Evolutionary conservation across 768 basidiomycete genomes (phyloP).

Genomic region (Leccinum olivaceopallidum): DNA sequence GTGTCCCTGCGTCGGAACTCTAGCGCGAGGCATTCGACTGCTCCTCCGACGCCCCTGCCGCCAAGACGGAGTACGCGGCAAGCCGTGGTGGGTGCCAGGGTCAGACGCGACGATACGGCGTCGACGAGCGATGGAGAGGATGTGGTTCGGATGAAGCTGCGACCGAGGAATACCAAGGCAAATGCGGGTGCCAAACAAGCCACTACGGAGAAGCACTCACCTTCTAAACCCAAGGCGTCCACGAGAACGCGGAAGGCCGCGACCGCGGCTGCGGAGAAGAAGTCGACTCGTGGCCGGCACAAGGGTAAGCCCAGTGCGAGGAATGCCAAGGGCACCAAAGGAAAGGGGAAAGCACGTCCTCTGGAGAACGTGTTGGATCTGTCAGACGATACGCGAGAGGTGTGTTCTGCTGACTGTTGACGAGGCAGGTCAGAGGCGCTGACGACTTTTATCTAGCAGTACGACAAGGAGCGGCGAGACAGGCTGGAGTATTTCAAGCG

Average conservation of each 20-base stretch:
- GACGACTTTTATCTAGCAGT: slow-evolving; percentile 31
- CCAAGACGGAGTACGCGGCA: slow-evolving; percentile 30
- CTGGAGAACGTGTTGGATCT: slow-evolving; percentile 28
- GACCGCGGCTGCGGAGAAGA: not conserved
- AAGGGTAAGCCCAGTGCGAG: slow-evolving; percentile 16
- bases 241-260: slow-evolving; percentile 10
- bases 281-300: slow-evolving; percentile 23
- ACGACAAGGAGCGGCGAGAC: slow-evolving; percentile 48
- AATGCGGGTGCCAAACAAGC: slow-evolving; percentile 5
- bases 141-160: slow-evolving; percentile 17
- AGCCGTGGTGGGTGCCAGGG: slow-evolving; percentile 23
- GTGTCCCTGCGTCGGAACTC: not conserved
- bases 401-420: slow-evolving; percentile 2
- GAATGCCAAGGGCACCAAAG: slow-evolving; percentile 26
- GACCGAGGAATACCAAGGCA: slow-evolving; percentile 16
- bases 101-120: slow-evolving; percentile 4
- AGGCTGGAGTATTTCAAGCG: slow-evolving; percentile 55
- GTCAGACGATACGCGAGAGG: slow-evolving; percentile 35
- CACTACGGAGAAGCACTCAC: slow-evolving; percentile 13
- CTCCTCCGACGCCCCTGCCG: slow-evolving; percentile 19
- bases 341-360: slow-evolving; percentile 27
- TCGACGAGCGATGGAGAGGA: slow-evolving; percentile 12
- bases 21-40: slow-evolving; percentile 12
- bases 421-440: not conserved
- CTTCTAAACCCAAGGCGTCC: slow-evolving; percentile 12